Percentiles rank a stretch among this genome's conserved stretches.
These are phyloP conservation scores for Boletus sensibilis DNA, from an alignment of 768 basidiomycete genomes.

Conservation along the genomic window DNA sequence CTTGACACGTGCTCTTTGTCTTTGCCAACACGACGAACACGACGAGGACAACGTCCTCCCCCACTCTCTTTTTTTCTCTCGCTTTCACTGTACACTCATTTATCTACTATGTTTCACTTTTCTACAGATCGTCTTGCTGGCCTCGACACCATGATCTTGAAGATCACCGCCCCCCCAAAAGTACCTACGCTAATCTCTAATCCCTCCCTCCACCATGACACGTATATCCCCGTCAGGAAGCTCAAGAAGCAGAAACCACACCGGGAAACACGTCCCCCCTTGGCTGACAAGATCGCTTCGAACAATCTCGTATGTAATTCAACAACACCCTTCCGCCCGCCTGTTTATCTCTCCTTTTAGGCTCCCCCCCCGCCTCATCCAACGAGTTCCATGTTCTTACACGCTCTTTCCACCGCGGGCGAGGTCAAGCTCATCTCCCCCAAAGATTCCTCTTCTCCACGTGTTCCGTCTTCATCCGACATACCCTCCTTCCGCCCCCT, in stretches of 20 bases:
- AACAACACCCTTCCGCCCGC: not conserved
- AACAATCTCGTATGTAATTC: constrained; percentile 31
- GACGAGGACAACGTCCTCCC: constrained; percentile 12
- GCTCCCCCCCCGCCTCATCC: constrained; percentile 11
- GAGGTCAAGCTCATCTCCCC: constrained; percentile 6
- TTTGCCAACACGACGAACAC: constrained; percentile 8
- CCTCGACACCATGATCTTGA: constrained; percentile 40
- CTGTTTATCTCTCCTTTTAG: constrained; percentile 17
- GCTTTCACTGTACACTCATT: constrained; percentile 15
- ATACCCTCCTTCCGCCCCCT: constrained; percentile 28
- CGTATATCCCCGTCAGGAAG: constrained; percentile 24
- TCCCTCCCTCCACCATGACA: constrained; percentile 18
- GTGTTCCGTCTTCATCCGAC: constrained; percentile 7
- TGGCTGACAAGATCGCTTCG: constrained; percentile 32
- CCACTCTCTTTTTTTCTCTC: not conserved
- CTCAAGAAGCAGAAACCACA: constrained; percentile 19
- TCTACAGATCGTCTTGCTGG: constrained; percentile 44
- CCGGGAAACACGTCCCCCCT: constrained; percentile 28
- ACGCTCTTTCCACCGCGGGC: constrained; percentile 5
- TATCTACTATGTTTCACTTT: constrained; percentile 34
- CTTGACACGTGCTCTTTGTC: constrained; percentile 17
- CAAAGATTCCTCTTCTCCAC: constrained; percentile 17
- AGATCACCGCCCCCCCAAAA: constrained; percentile 31
- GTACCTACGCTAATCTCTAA: constrained; percentile 29
- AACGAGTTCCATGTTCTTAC: constrained; percentile 18